Conservation (phyloP, 257 asterid genomes). For the Leptodermis oblonga region DNA sequence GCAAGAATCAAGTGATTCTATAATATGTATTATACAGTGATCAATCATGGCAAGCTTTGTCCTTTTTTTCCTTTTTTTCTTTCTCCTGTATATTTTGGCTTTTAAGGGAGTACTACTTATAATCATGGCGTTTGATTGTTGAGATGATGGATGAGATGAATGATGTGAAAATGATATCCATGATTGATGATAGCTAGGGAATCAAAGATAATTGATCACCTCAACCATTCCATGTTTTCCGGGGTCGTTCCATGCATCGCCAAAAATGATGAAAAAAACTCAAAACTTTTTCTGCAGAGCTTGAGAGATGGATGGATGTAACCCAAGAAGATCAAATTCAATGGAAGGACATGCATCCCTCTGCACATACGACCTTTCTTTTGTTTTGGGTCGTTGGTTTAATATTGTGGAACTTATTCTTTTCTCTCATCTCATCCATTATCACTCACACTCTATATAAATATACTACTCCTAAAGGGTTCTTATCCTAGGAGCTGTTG, state of each 20-base stretch:
- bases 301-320: too few relatives aligned
- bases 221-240: constrained; percentile 16
- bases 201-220: not conserved
- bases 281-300: too few relatives aligned
- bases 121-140: not conserved
- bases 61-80: too few relatives aligned
- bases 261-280: too few relatives aligned
- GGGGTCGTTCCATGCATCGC: not conserved
- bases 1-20: too few relatives aligned
- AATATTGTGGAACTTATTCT: constrained; percentile 19
- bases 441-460: too few relatives aligned
- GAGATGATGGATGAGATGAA: not conserved
- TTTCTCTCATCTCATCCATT: constrained; percentile 10
- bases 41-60: too few relatives aligned
- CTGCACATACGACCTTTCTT: too few relatives aligned
- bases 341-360: constrained; percentile 4
- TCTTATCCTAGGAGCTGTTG: not conserved
- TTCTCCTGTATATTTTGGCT: too few relatives aligned
- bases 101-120: too few relatives aligned
- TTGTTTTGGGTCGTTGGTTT: too few relatives aligned
- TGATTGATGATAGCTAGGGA: not conserved
- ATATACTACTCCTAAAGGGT: not conserved
- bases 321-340: constrained; percentile 3
- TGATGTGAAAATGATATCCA: constrained; percentile 17
- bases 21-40: too few relatives aligned